Conservation (phyloP, 345 rosid species). For the Sonneratia caseolaris region DNA sequence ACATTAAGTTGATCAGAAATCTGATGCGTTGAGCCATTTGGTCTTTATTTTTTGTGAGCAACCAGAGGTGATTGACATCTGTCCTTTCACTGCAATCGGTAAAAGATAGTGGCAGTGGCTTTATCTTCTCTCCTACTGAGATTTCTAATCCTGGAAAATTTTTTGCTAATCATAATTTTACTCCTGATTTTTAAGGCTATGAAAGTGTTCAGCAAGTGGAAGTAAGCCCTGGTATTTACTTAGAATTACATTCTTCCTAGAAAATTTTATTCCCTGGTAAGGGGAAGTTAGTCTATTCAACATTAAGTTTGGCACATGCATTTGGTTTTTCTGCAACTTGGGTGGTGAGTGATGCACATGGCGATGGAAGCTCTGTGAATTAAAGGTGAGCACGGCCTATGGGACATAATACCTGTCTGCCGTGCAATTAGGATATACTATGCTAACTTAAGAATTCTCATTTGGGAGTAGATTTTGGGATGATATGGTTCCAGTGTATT, state of each 20-base stretch:
- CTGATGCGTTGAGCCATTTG: constrained; percentile 24
- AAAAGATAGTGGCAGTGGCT: constrained; percentile 50
- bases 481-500: not conserved
- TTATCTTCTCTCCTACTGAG: constrained; percentile 33
- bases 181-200: constrained; percentile 65
- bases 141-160: constrained; percentile 29
- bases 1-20: constrained; percentile 27
- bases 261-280: constrained; percentile 81
- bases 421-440: constrained; percentile 70
- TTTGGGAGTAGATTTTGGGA: constrained; percentile 16
- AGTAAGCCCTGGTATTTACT: constrained; percentile 66
- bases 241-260: constrained; percentile 26
- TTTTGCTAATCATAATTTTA: constrained; percentile 46
- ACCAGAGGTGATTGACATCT: constrained; percentile 43
- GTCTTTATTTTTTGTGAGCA: constrained; percentile 43
- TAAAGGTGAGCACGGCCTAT: constrained; percentile 97
- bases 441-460: constrained; percentile 23
- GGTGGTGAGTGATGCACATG: constrained; percentile 94
- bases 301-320: constrained; percentile 65
- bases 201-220: constrained; percentile 68
- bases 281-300: constrained; percentile 68
- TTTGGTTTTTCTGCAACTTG: constrained; percentile 85
- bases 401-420: constrained; percentile 70
- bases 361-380: constrained; percentile 67
- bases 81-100: constrained; percentile 45